These are phyloP conservation scores for Allodekkera sacchari DNA, from an alignment of 805 yeast species.

Conservation along the genomic window DNA sequence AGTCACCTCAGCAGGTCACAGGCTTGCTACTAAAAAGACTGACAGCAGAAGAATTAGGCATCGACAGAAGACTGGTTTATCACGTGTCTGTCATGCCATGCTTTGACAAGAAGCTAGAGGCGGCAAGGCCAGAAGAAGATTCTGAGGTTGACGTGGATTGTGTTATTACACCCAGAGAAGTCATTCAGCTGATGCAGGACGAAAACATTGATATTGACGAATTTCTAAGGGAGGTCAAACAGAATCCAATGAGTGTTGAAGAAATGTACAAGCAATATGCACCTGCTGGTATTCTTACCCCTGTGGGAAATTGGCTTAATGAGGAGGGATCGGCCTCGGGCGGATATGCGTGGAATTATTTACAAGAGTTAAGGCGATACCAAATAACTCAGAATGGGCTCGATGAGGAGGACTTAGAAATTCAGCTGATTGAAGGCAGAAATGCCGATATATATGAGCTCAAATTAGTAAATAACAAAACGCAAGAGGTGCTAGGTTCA, in stretches of 20 bases:
- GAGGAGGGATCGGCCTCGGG: conserved; percentile 83
- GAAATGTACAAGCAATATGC: conserved; percentile 27
- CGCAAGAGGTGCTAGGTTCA: conserved; percentile 36
- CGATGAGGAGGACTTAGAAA: conserved; percentile 12
- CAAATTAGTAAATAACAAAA: conserved; percentile 36
- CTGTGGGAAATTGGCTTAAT: conserved; percentile 56
- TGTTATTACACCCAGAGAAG: conserved; percentile 86
- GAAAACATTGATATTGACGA: conserved; percentile 31
- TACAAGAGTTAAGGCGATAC: conserved; percentile 30
- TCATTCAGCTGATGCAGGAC: conserved; percentile 62
- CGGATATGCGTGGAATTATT: conserved; percentile 73
- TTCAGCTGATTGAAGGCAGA: conserved; percentile 49
- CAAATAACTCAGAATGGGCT: conserved; percentile 12
- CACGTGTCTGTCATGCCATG: conserved; percentile 94
- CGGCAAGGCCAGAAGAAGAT: conserved; percentile 69
- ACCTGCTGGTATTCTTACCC: conserved; percentile 57
- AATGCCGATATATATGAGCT: conserved; percentile 73
- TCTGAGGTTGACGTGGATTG: conserved; percentile 69
- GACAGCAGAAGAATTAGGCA: conserved; percentile 27
- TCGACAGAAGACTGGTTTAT: conserved; percentile 35
- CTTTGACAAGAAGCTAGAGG: conserved; percentile 92
- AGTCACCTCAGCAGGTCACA: conserved; percentile 91
- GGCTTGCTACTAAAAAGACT: conserved; percentile 65
- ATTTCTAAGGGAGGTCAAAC: conserved; percentile 11
- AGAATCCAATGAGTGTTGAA: conserved; percentile 8